Conservation (phyloP, 2,329 filamentous ascomycete species). For the Zymoseptoria passerinii region DNA sequence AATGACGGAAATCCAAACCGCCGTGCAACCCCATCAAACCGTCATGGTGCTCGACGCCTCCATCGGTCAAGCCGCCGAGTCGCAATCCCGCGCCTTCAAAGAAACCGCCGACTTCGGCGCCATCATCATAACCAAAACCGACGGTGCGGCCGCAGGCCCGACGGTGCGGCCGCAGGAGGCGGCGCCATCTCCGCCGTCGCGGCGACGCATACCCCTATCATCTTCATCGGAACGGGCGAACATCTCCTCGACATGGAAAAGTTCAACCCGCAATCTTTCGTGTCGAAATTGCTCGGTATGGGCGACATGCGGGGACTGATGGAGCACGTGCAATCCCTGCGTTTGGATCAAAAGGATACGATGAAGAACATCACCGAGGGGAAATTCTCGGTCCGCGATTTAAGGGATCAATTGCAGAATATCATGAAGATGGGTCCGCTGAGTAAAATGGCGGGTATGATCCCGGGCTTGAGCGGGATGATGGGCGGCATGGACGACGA, state of each 20-base stretch:
- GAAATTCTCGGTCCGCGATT: conserved; percentile 88
- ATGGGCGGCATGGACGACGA: conserved; percentile 97
- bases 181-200: conserved; percentile 96
- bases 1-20: conserved; percentile 92
- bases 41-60: conserved; percentile 97
- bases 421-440: conserved; percentile 99
- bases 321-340: conserved; percentile 92
- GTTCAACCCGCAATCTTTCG: conserved; percentile 86
- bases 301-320: conserved; percentile 92
- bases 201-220: conserved; percentile 91
- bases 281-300: conserved; percentile 92
- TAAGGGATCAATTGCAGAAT: conserved; percentile 90
- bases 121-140: conserved; percentile 98
- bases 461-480: conserved; percentile 85
- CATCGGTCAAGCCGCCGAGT: conserved; percentile 92
- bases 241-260: conserved; percentile 92
- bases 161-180: conserved; percentile 89
- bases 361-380: conserved; percentile 98
- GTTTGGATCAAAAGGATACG: conserved; percentile 94
- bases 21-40: conserved; percentile 87
- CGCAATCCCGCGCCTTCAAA: conserved; percentile 93
- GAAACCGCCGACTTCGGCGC: conserved; percentile 93
- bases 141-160: conserved; percentile 90
- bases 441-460: conserved; percentile 98
- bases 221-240: conserved; percentile 95